Conservation (phyloP, 352 stramenopile genomes). For the Globisporangium abappressorium region DNA sequence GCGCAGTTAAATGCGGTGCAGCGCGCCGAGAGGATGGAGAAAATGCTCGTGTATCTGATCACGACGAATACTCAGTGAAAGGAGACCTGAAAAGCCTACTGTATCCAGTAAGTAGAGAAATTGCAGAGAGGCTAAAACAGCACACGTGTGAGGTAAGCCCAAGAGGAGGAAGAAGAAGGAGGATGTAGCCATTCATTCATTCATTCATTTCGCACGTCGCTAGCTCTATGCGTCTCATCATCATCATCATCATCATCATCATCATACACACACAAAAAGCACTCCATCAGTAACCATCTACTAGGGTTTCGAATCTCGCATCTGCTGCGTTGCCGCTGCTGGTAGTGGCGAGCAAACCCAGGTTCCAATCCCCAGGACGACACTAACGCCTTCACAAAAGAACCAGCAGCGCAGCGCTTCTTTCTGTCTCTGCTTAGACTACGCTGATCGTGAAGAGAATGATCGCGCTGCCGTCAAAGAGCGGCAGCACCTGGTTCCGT, state of each 20-base stretch:
- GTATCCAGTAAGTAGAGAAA: background rate
- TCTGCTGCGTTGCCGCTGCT: background rate
- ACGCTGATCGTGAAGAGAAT: constrained; percentile 94
- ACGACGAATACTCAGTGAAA: constrained; percentile 42
- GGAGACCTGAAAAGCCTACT: background rate
- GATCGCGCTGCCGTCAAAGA: constrained; percentile 97
- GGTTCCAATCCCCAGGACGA: background rate
- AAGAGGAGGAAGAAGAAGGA: background rate
- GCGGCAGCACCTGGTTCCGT: constrained; percentile 94
- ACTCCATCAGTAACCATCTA: background rate
- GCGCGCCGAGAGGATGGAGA: constrained; percentile 71
- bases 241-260: constrained; percentile 1
- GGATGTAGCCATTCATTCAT: constrained; percentile 12
- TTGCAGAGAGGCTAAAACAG: background rate
- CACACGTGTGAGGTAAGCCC: background rate
- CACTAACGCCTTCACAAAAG: background rate
- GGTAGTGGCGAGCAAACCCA: background rate
- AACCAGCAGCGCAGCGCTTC: background rate
- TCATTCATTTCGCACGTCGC: background rate
- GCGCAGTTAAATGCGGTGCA: constrained; percentile 51
- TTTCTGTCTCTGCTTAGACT: constrained; percentile 36
- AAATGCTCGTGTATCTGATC: constrained; percentile 66
- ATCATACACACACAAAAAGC: constrained; percentile 1
- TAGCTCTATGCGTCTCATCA: constrained; percentile 11
- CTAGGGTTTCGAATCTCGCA: background rate